These are phyloP conservation scores for Ananas comosus DNA, from an alignment of 176 grass and related monocot genomes.

Conservation along the genomic window DNA sequence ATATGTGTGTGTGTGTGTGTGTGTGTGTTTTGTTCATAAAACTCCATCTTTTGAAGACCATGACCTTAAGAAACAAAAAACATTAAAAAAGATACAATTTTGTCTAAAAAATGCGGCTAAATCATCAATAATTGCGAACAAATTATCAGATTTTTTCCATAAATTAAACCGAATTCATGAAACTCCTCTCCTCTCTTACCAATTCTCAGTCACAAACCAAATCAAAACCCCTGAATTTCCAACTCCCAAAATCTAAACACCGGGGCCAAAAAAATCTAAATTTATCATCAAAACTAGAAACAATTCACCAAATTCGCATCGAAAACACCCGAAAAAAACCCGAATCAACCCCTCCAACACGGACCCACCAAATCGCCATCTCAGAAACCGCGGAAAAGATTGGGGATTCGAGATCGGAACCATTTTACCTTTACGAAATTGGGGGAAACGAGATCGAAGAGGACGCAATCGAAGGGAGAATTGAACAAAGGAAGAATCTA, in stretches of 20 bases:
- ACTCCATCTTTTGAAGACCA: too few relatives aligned
- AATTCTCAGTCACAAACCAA: too few relatives aligned
- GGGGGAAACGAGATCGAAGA: too few relatives aligned
- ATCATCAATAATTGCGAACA: neutral
- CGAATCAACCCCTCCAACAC: neutral
- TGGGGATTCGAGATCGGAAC: neutral
- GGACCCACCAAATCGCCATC: too few relatives aligned
- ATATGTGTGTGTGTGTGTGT: too few relatives aligned
- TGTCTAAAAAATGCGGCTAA: neutral
- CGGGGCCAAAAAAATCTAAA: neutral
- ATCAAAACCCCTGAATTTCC: neutral
- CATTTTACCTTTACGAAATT: neutral
- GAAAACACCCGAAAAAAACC: neutral
- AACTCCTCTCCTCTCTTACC: neutral
- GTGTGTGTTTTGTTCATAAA: too few relatives aligned
- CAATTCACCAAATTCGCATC: neutral
- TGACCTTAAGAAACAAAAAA: too few relatives aligned
- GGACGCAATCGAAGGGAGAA: neutral
- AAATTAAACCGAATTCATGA: neutral
- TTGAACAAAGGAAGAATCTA: neutral
- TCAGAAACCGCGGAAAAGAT: neutral
- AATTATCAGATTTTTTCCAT: neutral
- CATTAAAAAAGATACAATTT: neutral
- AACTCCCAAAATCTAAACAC: neutral
- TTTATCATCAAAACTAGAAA: neutral